Base-by-base conservation (phyloP, 495 filamentous ascomycete species). In the Ramalina intermedia region DNA sequence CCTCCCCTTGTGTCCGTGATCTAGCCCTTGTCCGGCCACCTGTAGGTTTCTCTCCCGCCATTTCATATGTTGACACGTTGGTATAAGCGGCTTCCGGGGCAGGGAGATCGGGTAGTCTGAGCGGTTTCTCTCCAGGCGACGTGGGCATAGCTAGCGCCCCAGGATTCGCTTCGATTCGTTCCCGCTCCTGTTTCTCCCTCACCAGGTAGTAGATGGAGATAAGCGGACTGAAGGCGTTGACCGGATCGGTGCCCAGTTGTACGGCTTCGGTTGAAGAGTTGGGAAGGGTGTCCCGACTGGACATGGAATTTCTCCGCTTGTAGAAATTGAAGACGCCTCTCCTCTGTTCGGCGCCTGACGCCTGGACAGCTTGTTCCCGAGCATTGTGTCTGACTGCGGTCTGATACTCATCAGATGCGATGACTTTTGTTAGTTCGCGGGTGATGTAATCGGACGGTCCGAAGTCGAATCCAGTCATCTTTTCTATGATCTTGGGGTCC, bases 391-490 rank as follows among this genome's bases (percentile, higher is more conserved):
- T 72, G 14, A 94, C 70, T 6, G 89, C 87, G 39, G 76, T 74
- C 50, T 91, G 87, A 57, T 96, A 99, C 8, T 96, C 89, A 6
- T 91, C 87, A 0, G 88, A 94, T 57, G 85, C 81, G 50, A 99
- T 73, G 14, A 87, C 72, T 58, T 82, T 87, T 2, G 83, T 87
- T 38, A 99, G 71, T 57, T 95, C 84, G 4, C 74, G 63, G 33
- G 73, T 76, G 58, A 99, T 96, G 24, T 79, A 74, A 7, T 96
- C 89, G 8, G 87, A 69, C 0, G 84, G 68, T 1, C 91, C 91
- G 64, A 99, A 99, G 63, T 99, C 93, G 63, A 99, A 99, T 13
- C 91, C 91, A 2, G 85, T 94, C 91, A 99, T 99, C 52, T 85
- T 87, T 48, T 84, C 70, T 47, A 96, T 78, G 13, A 96, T 81